Conservation (phyloP, 2,329 filamentous ascomycete genomes). For the Aureobasidium sp. region DNA sequence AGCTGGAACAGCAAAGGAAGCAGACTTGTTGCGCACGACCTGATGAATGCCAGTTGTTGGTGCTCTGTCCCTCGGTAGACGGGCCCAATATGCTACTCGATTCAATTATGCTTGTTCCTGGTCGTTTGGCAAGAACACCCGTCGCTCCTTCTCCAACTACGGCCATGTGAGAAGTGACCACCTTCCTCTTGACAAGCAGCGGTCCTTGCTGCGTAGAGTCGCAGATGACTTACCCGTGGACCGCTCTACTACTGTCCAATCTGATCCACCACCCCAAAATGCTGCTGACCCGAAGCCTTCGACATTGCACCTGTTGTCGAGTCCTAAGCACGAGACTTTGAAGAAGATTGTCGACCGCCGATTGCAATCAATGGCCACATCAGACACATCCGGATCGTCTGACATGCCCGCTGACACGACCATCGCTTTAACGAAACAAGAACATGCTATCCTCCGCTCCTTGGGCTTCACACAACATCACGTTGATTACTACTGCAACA, state of each 20-base stretch:
- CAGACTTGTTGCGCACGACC: conserved; percentile 8
- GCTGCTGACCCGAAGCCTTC: background rate
- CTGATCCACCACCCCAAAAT: background rate
- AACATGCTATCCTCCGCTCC: conserved; percentile 14
- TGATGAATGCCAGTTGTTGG: conserved; percentile 17
- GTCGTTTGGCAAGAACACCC: background rate
- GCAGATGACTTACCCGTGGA: background rate
- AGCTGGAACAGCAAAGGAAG: background rate
- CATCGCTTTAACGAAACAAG: background rate
- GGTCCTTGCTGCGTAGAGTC: background rate
- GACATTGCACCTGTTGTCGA: background rate
- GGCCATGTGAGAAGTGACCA: conserved; percentile 3
- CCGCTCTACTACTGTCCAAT: background rate
- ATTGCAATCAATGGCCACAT: background rate
- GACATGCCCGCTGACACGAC: background rate
- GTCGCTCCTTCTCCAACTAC: conserved; percentile 11
- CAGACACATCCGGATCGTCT: background rate
- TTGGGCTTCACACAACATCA: conserved; percentile 21
- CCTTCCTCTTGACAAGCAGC: background rate
- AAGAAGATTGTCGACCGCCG: background rate
- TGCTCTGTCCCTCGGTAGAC: conserved; percentile 14
- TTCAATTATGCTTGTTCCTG: background rate
- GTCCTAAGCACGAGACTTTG: background rate
- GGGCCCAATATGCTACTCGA: conserved; percentile 9
- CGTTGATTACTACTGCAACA: conserved; percentile 22